Percentiles rank a stretch among this genome's conserved stretches.
Conservation (phyloP, 148 eudicot genomes). For the Cornus suecica region DNA sequence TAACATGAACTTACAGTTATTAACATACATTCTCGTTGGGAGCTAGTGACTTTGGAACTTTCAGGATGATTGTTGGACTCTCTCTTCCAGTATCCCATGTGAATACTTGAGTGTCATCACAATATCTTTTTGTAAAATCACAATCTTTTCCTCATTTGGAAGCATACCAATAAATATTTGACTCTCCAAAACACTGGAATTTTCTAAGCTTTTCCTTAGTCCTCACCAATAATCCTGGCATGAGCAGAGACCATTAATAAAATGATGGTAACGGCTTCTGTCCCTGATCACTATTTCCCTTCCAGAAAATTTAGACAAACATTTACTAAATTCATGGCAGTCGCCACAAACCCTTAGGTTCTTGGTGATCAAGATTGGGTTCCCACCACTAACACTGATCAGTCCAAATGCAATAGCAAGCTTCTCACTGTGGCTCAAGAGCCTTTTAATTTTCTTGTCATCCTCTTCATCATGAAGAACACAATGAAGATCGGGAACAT, state of each 20-base stretch:
- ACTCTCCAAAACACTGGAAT: neutral
- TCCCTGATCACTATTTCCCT: slow-evolving; percentile 28
- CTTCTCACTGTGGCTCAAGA: slow-evolving; percentile 28
- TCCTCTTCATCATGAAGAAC: slow-evolving; percentile 32
- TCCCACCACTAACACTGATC: slow-evolving; percentile 13
- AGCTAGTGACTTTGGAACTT: neutral
- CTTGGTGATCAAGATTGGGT: slow-evolving; percentile 21
- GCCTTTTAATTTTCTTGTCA: slow-evolving; percentile 21
- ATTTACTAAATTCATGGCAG: slow-evolving; percentile 28
- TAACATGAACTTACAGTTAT: neutral
- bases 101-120: neutral
- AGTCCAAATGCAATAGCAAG: slow-evolving; percentile 26
- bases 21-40: neutral
- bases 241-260: slow-evolving; percentile 22
- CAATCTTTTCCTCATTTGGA: neutral
- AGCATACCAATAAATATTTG: neutral
- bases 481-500: slow-evolving; percentile 29
- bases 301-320: slow-evolving; percentile 21
- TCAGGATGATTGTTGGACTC: neutral
- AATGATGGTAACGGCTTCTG: slow-evolving; percentile 27
- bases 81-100: slow-evolving; percentile 2
- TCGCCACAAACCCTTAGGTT: slow-evolving; percentile 29
- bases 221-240: slow-evolving; percentile 30
- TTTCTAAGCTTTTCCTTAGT: neutral
- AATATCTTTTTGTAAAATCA: neutral